These are phyloP conservation scores for Pontederia crassipes DNA, from an alignment of 176 grass and related monocot genomes.

Conservation along the genomic window DNA sequence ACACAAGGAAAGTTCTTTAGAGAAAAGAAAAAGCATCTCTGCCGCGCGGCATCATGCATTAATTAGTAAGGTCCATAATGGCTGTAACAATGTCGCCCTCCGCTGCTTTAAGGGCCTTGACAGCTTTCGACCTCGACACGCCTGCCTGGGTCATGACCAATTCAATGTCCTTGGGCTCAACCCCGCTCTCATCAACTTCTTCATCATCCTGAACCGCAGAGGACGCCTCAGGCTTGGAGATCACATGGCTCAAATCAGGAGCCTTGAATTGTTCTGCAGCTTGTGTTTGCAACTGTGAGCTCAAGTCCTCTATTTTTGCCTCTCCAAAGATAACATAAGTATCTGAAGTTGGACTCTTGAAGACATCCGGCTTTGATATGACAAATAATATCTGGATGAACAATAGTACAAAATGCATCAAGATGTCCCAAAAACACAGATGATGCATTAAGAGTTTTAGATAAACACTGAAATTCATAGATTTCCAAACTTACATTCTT, in stretches of 20 bases:
- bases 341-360: conserved; percentile 17
- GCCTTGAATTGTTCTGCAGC: conserved; percentile 12
- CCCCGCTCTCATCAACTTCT: conserved; percentile 7
- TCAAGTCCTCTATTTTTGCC: conserved; percentile 13
- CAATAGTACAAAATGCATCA: neutral
- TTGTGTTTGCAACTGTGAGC: conserved; percentile 9
- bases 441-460: no score
- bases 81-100: conserved; percentile 9
- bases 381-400: neutral
- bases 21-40: no score
- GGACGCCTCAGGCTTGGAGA: conserved; percentile 6
- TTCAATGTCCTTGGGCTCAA: conserved; percentile 13
- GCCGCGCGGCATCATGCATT: neutral
- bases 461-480: neutral
- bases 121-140: conserved; percentile 9
- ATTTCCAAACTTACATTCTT: neutral
- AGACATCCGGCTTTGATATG: conserved; percentile 10
- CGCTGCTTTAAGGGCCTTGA: conserved; percentile 5
- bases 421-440: neutral
- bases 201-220: neutral
- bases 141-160: conserved; percentile 14
- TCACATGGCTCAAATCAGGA: conserved; percentile 4
- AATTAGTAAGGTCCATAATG: conserved; percentile 15
- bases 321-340: conserved; percentile 10
- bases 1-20: no score